Conservation (phyloP, 2,329 filamentous ascomycete species). For the Blumeriella jaapii region DNA sequence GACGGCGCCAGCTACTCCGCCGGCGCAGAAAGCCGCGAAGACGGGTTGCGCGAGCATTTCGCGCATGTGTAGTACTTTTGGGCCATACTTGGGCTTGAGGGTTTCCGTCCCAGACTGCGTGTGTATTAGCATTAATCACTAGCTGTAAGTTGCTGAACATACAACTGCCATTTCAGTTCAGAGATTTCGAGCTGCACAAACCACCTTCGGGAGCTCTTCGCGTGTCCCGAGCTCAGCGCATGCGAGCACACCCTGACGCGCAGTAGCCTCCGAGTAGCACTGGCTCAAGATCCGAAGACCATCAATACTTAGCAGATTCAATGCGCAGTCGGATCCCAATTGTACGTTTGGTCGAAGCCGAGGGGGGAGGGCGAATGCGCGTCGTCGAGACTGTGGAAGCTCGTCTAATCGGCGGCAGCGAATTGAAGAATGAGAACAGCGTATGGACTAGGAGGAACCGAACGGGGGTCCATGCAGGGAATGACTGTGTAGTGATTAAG, state of each 20-base stretch:
- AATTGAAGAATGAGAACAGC: too few species aligned
- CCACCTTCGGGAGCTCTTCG: slow-evolving; percentile 15
- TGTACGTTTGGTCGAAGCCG: slow-evolving; percentile 1
- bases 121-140: slow-evolving; percentile 4
- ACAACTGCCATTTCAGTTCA: slow-evolving; percentile 24
- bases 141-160: slow-evolving; percentile 10
- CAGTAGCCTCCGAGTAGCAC: slow-evolving; percentile 10
- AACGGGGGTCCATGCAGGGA: slow-evolving; percentile 20
- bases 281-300: slow-evolving; percentile 10
- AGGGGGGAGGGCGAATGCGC: background rate
- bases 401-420: slow-evolving; percentile 12
- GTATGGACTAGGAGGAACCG: too few species aligned
- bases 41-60: slow-evolving; percentile 67
- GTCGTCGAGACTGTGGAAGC: slow-evolving; percentile 8
- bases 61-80: slow-evolving; percentile 25
- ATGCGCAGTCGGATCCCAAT: slow-evolving; percentile 3
- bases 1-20: slow-evolving; percentile 90
- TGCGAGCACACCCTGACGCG: slow-evolving; percentile 12
- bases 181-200: slow-evolving; percentile 10
- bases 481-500: background rate
- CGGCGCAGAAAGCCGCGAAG: slow-evolving; percentile 83
- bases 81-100: slow-evolving; percentile 25
- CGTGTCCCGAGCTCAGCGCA: slow-evolving; percentile 13
- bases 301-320: slow-evolving; percentile 8
- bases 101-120: slow-evolving; percentile 18